phyloP scores from a whole-genome alignment of 495 filamentous ascomycete species.

The Annulohypoxylon nitens region DNA sequence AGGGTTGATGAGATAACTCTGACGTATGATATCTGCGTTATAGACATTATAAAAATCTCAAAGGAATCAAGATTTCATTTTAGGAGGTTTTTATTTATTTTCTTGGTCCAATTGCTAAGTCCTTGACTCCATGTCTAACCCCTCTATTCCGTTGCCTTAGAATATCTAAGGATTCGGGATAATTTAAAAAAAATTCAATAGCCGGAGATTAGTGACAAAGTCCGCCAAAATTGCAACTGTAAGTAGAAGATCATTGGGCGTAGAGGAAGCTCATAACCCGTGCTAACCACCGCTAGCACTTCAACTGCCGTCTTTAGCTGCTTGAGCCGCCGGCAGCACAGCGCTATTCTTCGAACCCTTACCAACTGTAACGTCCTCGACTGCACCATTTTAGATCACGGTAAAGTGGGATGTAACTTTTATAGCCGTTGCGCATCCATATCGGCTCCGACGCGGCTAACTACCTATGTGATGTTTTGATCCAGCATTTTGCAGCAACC shows the following conservation, averaged over 20 bases:
- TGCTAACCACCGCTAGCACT: background rate
- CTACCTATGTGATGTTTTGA: too few relatives aligned
- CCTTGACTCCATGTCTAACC: background rate
- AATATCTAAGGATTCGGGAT: slow-evolving; percentile 15
- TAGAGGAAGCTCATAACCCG: background rate
- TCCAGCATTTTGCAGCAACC: too few relatives aligned
- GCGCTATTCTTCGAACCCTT: background rate
- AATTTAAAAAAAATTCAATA: slow-evolving; percentile 6
- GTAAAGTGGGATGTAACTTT: slow-evolving; percentile 1
- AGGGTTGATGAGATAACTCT: slow-evolving; percentile 19
- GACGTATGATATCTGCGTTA: slow-evolving; percentile 2
- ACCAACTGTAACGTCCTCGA: slow-evolving; percentile 3
- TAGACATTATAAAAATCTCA: background rate
- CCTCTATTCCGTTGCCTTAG: background rate
- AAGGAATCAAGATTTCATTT: background rate
- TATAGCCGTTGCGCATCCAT: too few relatives aligned
- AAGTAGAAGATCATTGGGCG: background rate
- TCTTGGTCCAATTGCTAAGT: background rate
- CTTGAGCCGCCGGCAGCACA: background rate
- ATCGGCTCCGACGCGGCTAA: too few relatives aligned
- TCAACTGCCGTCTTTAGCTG: background rate
- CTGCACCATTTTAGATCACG: slow-evolving; percentile 2
- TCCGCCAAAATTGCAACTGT: slow-evolving; percentile 24
- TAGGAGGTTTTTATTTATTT: slow-evolving; percentile 28
- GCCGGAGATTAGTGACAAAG: slow-evolving; percentile 31